Evolutionary conservation across 306 rosid genomes (phyloP), one percentile per base, ranked within the genome.

Genomic region (Gastrolobium bilobum): DNA sequence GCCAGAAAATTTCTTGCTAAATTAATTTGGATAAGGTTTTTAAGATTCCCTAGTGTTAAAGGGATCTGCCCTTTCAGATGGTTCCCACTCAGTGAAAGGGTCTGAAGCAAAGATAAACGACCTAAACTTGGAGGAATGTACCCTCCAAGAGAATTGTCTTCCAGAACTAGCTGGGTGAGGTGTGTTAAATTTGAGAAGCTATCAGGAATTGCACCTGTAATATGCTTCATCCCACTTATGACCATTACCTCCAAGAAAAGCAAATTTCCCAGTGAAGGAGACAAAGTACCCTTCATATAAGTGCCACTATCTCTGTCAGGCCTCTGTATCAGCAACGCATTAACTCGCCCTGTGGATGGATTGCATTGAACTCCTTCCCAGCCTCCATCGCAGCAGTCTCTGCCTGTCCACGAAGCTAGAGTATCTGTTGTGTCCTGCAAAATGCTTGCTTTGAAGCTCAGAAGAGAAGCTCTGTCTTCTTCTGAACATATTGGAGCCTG

Each of bases 321-420:
- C 56, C 91, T 89, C 82, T 93, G 97, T 81, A 95, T 78, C 90
- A 85, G 91, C 86, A 95, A 89, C 60, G 38, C 78, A 29, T 86
- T 95, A 31, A 95, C 97, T 66, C 99, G 57, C 14, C 99, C 99
- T 13, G 89, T 87, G 14, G 90, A 85, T 10, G 89, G 83, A 38
- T 89, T 87, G 81, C 99, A 95, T 64, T 89, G 73, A 66, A 95
- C 91, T 30, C 99, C 99, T 77, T 93, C 98, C 99, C 99, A 95
- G 4, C 97, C 94, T 30, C 94, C 98, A 26, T 78, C 91, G 39
- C 99, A 95, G 93, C 99, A 95, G 13, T 93, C 97, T 62, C 51
- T 80, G 29, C 96, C 81, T 0, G 84, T 83, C 99, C 99, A 95
- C 0, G 99, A 81, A 20, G 98, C 86, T 2, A 95, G 82, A 2